A percentile compares a stretch with the other conserved stretches of the same genome.
These are phyloP conservation scores for Flaveria brownii DNA, from an alignment of 129 eudicot species.

Conservation along the genomic window DNA sequence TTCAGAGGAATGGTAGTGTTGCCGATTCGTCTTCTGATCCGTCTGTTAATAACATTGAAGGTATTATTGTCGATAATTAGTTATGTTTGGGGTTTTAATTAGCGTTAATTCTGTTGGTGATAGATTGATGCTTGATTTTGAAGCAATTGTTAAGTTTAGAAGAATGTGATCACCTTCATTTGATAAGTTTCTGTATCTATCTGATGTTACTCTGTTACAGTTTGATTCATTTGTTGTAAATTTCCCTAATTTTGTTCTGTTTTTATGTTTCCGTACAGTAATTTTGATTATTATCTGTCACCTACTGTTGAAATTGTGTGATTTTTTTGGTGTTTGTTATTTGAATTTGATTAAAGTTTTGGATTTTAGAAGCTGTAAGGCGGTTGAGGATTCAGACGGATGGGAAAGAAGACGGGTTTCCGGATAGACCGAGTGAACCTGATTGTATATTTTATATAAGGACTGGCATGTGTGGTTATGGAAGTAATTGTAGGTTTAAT, in stretches of 20 bases:
- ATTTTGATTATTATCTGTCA: neutral
- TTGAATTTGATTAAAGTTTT: neutral
- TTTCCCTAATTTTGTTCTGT: conserved; percentile 21
- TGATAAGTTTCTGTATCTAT: neutral
- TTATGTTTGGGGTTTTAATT: conserved; percentile 13
- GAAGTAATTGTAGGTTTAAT: conserved; percentile 73
- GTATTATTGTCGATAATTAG: conserved; percentile 27
- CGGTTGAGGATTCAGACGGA: conserved; percentile 43
- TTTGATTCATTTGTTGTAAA: neutral
- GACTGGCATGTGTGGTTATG: conserved; percentile 85
- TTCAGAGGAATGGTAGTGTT: conserved; percentile 56
- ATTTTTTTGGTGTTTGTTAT: neutral
- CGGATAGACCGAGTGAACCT: conserved; percentile 91
- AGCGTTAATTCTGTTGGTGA: neutral
- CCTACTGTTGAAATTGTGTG: neutral
- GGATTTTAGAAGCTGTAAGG: conserved; percentile 48
- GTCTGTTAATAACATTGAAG: conserved; percentile 56
- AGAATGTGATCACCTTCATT: conserved; percentile 30
- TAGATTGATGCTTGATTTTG: conserved; percentile 37
- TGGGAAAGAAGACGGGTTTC: conserved; percentile 46
- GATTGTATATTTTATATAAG: conserved; percentile 72
- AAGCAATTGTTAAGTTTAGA: conserved; percentile 24
- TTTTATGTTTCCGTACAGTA: neutral
- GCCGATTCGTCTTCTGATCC: conserved; percentile 46
- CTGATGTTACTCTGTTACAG: neutral